These are phyloP conservation scores for Gamsiella multidivaricata DNA, from an alignment of 192 early-diverging fungal species.

Conservation along the genomic window DNA sequence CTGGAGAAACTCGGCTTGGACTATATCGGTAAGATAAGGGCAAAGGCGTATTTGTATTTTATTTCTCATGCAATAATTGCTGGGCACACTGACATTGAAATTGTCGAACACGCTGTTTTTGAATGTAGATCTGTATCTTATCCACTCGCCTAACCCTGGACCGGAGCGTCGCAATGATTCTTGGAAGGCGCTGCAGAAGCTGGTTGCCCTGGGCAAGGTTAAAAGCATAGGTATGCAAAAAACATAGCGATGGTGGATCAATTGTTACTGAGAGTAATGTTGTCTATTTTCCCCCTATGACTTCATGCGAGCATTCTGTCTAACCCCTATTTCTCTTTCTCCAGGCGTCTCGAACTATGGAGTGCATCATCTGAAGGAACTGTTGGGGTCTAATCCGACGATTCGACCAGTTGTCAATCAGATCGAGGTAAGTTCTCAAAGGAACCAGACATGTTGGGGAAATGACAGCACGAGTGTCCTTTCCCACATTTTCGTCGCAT, in stretches of 20 bases:
- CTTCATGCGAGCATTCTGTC: neutral
- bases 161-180: conserved; percentile 57
- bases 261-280: neutral
- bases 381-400: conserved; percentile 50
- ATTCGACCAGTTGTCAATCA: conserved; percentile 66
- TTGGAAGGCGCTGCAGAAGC: conserved; percentile 64
- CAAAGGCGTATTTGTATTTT: too few species aligned
- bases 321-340: neutral
- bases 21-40: conserved; percentile 61
- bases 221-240: conserved; percentile 57
- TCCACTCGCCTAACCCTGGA: conserved; percentile 67
- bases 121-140: conserved; percentile 63
- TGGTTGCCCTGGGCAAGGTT: conserved; percentile 61
- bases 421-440: conserved; percentile 59
- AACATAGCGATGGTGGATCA: neutral
- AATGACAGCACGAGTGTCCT: too few species aligned
- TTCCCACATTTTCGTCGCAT: too few species aligned
- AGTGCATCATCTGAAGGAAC: conserved; percentile 62
- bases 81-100: too few species aligned
- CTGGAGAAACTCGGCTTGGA: conserved; percentile 61
- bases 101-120: neutral
- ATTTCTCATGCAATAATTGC: too few species aligned
- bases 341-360: conserved; percentile 67
- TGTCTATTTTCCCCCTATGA: too few species aligned
- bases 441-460: too few species aligned